Evolutionary conservation across 2,329 filamentous ascomycete species (phyloP).

Genomic region (Trichoderma citrinoviride): DNA sequence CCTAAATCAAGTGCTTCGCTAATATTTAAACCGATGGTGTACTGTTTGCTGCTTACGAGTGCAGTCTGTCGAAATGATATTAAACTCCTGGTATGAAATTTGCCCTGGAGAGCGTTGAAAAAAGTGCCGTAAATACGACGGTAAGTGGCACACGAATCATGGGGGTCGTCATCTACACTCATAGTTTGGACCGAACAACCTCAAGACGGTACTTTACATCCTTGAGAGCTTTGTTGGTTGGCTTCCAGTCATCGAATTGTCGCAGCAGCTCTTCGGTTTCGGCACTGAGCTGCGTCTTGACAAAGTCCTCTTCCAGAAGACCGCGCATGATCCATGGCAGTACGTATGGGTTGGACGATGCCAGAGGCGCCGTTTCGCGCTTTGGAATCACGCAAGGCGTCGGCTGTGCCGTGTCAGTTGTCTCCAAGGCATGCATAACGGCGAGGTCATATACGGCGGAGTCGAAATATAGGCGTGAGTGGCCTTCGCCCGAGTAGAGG

Average conservation of each 20-base stretch:
- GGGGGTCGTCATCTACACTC: slow-evolving; percentile 23
- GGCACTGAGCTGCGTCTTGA: slow-evolving; percentile 72
- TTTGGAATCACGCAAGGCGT: slow-evolving; percentile 23
- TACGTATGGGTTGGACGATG: slow-evolving; percentile 76
- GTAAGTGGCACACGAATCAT: background rate
- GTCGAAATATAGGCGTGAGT: slow-evolving; percentile 91
- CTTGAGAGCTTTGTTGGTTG: slow-evolving; percentile 82
- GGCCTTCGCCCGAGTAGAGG: slow-evolving; percentile 87
- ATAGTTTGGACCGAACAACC: slow-evolving; percentile 82
- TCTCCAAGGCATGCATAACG: slow-evolving; percentile 71
- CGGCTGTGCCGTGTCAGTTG: slow-evolving; percentile 49
- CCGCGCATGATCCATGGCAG: slow-evolving; percentile 96
- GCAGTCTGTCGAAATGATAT: background rate
- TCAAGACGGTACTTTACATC: slow-evolving; percentile 95
- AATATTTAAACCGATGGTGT: slow-evolving; percentile 1
- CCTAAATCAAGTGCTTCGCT: background rate
- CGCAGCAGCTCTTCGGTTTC: slow-evolving; percentile 78
- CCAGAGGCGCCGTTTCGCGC: slow-evolving; percentile 34
- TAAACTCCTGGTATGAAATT: background rate
- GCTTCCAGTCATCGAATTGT: slow-evolving; percentile 93
- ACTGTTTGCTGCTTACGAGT: slow-evolving; percentile 6
- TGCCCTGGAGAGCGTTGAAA: background rate
- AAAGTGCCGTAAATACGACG: background rate
- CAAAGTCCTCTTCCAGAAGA: slow-evolving; percentile 84
- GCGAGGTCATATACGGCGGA: slow-evolving; percentile 78